Base-by-base conservation (phyloP, 352 stramenopile genomes). In the Pilasporangium apinafurcum region DNA sequence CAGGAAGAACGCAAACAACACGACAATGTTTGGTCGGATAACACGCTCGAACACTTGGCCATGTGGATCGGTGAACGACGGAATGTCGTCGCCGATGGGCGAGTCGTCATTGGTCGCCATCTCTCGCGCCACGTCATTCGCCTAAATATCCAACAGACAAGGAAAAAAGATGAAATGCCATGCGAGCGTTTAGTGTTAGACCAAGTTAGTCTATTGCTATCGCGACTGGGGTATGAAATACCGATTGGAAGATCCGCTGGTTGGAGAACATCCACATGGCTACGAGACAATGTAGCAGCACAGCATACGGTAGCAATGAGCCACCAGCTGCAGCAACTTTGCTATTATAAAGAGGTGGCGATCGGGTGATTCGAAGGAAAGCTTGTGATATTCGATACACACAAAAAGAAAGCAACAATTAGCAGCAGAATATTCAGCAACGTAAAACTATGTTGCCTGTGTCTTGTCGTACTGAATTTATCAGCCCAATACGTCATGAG, bases 231-330 rank as follows among this genome's bases (percentile, higher is more conserved):
- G 20, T 16, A 5, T 51, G 32, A 42, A 54, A 27, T 56, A 71
- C 70, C 8, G 66, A 77, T 53, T 89, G 72, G 45, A 92, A 92
- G 48, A 92, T 90, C 41, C 64, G 58, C n/a, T 73, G 65, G 53
- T 92, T 92, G 18, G 81, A 92, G 47, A 86, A 90, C 81, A 92
- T 89, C 81, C 81, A 92, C 61, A 92, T 70, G 1, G 70, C 77
- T 9, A 90, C 50, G 18, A 90, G 51, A 27, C 66, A 85, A 49
- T 90, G 81, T 22, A 87, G 48, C 10, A 92, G 21, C 22, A 90
- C 72, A 7, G 81, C 81, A 51, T 84, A 90, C 13, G 77, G 80
- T 29, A 92, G 62, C 21, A 92, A 26, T 5, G 52, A 74, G 1
- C 72, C 77, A 0, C 72, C 69, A 5, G 75, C 71, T 0, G 38